A percentile compares a stretch with the other conserved stretches of the same genome.
These are phyloP conservation scores for Talaromyces sp. DNA, from an alignment of 2,329 filamentous ascomycete species.

Conservation along the genomic window DNA sequence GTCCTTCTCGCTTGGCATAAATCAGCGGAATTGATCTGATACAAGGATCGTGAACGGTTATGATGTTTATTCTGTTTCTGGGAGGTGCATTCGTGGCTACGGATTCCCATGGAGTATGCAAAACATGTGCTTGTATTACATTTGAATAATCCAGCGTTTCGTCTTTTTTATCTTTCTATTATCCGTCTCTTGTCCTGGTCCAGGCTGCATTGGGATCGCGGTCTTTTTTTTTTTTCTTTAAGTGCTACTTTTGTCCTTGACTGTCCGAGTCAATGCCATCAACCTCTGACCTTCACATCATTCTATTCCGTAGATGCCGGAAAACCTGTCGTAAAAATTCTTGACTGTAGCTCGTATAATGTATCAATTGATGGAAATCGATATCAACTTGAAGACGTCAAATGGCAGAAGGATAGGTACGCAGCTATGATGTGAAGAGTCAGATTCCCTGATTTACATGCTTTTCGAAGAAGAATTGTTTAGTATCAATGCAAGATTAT, in stretches of 20 bases:
- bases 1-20: not conserved
- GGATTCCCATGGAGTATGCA: constrained; percentile 29
- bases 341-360: too few relatives aligned
- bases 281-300: not conserved
- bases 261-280: constrained; percentile 21
- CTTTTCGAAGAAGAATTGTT: too few relatives aligned
- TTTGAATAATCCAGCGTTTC: constrained; percentile 34
- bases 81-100: constrained; percentile 30
- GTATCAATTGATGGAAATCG: too few relatives aligned
- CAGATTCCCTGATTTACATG: too few relatives aligned
- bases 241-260: constrained; percentile 19
- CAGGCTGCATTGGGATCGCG: constrained; percentile 17
- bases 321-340: too few relatives aligned
- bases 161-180: constrained; percentile 10
- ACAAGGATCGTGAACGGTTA: not conserved
- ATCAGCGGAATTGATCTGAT: not conserved
- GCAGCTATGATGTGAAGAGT: too few relatives aligned
- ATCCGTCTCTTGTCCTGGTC: constrained; percentile 4
- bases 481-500: too few relatives aligned
- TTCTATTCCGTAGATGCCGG: not conserved
- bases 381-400: too few relatives aligned
- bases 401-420: too few relatives aligned
- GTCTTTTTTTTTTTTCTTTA: constrained; percentile 19
- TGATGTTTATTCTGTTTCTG: constrained; percentile 10
- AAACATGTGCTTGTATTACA: constrained; percentile 32